Conservation (phyloP, 257 asterid genomes). For the Jasminum sambac region DNA sequence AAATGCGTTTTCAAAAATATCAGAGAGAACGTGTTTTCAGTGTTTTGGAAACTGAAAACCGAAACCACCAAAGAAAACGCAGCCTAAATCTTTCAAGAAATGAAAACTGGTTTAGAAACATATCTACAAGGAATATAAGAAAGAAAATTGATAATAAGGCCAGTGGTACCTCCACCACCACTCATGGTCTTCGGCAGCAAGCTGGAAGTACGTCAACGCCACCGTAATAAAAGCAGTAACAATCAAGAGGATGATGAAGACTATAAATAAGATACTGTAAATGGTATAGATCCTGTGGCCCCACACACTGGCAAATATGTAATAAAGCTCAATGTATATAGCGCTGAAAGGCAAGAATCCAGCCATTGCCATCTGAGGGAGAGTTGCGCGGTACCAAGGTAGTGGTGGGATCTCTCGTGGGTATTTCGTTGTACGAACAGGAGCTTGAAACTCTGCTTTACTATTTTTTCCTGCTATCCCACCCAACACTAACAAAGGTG, state of each 20-base stretch:
- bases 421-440: constrained; percentile 79
- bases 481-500: constrained; percentile 78
- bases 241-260: constrained; percentile 79
- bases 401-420: constrained; percentile 82
- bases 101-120: background rate
- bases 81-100: no score
- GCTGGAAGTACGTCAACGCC: constrained; percentile 86
- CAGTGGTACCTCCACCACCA: constrained; percentile 97
- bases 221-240: constrained; percentile 90
- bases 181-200: constrained; percentile 94
- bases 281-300: constrained; percentile 93
- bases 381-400: constrained; percentile 81
- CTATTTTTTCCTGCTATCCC: constrained; percentile 92
- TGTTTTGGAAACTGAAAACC: no score
- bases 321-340: constrained; percentile 82
- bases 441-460: constrained; percentile 88
- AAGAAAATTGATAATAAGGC: background rate
- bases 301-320: constrained; percentile 91
- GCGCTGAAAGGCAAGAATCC: constrained; percentile 95
- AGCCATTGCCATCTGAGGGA: constrained; percentile 97
- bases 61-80: no score
- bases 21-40: no score
- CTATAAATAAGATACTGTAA: constrained; percentile 78
- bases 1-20: no score
- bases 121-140: background rate